phyloP scores from a whole-genome alignment of 164 flowering plant genomes.

The Houttuynia cordata region DNA sequence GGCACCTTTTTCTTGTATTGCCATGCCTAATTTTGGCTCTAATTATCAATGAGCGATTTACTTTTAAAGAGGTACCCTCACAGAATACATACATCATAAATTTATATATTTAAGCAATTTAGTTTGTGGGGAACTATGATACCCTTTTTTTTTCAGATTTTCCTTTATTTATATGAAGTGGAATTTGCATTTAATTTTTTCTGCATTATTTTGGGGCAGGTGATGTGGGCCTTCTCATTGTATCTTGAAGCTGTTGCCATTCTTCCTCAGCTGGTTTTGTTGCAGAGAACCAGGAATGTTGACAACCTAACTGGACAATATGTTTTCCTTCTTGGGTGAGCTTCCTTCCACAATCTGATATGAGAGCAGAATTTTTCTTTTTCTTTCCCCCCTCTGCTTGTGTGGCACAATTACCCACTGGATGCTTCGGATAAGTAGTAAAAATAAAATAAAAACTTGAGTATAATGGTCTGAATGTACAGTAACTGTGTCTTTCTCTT shows the following conservation, averaged over 20 bases:
- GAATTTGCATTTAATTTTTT: not conserved
- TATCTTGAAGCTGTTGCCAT: conserved; percentile 95
- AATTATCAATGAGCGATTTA: conserved; percentile 63
- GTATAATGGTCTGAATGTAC: too few relatives aligned
- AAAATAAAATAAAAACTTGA: too few relatives aligned
- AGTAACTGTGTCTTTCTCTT: too few relatives aligned
- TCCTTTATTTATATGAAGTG: not conserved
- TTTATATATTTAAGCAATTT: not conserved
- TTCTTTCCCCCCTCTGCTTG: not conserved
- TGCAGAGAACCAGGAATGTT: conserved; percentile 84
- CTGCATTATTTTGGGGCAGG: conserved; percentile 25
- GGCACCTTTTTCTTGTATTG: conserved; percentile 54
- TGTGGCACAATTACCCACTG: too few relatives aligned
- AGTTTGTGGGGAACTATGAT: not conserved
- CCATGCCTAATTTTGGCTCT: conserved; percentile 84
- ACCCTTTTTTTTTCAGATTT: not conserved
- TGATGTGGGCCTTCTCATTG: conserved; percentile 89
- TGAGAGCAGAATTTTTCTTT: too few relatives aligned
- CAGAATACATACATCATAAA: not conserved
- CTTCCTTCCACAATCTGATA: not conserved
- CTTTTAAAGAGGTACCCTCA: conserved; percentile 58
- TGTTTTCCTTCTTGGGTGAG: conserved; percentile 78
- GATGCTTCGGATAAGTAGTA: too few relatives aligned
- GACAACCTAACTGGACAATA: conserved; percentile 96
- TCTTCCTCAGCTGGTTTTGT: conserved; percentile 85